These are phyloP conservation scores for Dalbergia cultrata DNA, from an alignment of 306 rosid species.

Conservation along the genomic window DNA sequence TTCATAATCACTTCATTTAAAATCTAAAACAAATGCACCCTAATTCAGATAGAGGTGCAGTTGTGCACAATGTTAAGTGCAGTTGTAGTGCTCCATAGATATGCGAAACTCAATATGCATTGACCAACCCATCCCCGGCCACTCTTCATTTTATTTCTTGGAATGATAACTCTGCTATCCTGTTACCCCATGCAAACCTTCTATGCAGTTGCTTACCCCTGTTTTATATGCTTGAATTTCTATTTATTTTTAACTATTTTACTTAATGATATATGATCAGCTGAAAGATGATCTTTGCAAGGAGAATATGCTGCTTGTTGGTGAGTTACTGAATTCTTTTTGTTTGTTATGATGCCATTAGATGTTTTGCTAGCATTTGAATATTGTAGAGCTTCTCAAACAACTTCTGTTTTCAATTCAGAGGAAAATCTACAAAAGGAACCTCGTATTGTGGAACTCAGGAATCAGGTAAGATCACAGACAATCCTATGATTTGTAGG, in stretches of 20 bases:
- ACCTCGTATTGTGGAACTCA: slow-evolving; percentile 86
- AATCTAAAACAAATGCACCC: background rate
- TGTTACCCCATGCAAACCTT: background rate
- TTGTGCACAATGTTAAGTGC: background rate
- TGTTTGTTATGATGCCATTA: background rate
- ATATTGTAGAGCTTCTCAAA: slow-evolving; percentile 36
- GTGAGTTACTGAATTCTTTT: slow-evolving; percentile 60
- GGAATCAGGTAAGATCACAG: slow-evolving; percentile 75
- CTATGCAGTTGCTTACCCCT: background rate
- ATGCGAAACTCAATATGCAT: background rate
- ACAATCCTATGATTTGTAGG: background rate
- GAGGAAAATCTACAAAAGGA: slow-evolving; percentile 94
- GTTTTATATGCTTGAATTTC: background rate
- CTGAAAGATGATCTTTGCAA: slow-evolving; percentile 70
- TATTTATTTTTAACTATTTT: background rate
- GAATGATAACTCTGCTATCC: no score
- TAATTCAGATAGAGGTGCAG: background rate
- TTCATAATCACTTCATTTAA: no score
- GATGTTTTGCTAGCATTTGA: slow-evolving; percentile 22
- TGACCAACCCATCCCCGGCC: background rate
- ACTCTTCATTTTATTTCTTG: no score
- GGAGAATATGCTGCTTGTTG: slow-evolving; percentile 84
- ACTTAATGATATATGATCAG: slow-evolving; percentile 32
- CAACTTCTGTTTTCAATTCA: slow-evolving; percentile 44
- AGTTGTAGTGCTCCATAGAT: background rate